Evolutionary conservation across 768 basidiomycete genomes (phyloP).

Genomic region (Tephrocybe sp.): DNA sequence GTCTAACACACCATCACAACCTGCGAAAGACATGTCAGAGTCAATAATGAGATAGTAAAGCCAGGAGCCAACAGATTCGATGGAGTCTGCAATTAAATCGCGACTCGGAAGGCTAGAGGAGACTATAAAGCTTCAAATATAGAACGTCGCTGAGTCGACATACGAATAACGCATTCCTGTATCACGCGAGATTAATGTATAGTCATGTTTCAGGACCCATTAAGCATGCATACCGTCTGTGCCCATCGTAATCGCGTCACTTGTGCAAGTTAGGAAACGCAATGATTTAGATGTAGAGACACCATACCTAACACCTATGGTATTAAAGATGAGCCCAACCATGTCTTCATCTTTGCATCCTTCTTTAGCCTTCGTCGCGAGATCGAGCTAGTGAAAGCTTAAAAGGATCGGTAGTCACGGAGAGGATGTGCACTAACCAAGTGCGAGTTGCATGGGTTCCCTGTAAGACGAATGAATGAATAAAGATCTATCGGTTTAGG

Average conservation of each 20-base stretch:
- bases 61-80: conserved; percentile 62
- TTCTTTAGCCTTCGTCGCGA: conserved; percentile 76
- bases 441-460: conserved; percentile 86
- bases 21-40: conserved; percentile 23
- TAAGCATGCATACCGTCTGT: conserved; percentile 69
- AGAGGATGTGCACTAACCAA: conserved; percentile 41
- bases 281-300: background rate
- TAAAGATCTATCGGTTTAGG: background rate
- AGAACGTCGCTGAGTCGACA: conserved; percentile 24
- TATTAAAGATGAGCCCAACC: conserved; percentile 81
- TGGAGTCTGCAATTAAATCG: conserved; percentile 87
- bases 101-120: conserved; percentile 72
- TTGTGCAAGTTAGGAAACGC: conserved; percentile 19
- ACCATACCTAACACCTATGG: conserved; percentile 77
- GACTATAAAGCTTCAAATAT: background rate
- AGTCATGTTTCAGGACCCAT: background rate
- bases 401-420: background rate
- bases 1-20: conserved; percentile 49
- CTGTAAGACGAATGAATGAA: conserved; percentile 27
- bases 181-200: background rate
- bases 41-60: conserved; percentile 38
- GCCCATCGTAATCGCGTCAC: conserved; percentile 89
- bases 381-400: conserved; percentile 53
- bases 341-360: conserved; percentile 81
- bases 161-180: conserved; percentile 87